Evolutionary conservation across 345 rosid species (phyloP).

Genomic region (Citrus maxima): DNA sequence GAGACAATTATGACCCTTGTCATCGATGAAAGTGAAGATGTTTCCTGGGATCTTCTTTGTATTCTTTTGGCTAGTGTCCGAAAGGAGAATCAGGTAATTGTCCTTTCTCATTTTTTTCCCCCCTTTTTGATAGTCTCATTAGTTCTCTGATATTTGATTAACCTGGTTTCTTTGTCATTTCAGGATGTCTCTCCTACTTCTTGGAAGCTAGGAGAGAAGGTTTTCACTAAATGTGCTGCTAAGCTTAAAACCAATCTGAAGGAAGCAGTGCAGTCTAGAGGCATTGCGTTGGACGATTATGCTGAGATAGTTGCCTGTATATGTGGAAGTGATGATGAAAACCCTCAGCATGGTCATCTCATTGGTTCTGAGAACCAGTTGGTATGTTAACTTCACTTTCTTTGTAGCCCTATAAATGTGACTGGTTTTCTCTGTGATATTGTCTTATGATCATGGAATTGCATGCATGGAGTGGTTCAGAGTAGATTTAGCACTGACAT

Average conservation of each 20-base stretch:
- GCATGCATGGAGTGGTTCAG: not conserved
- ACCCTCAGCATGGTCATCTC: conserved; percentile 18
- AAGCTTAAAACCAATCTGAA: conserved; percentile 56
- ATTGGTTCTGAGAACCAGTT: conserved; percentile 28
- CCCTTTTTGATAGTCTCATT: not conserved
- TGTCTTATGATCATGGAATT: not conserved
- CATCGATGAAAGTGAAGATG: conserved; percentile 62
- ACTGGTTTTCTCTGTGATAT: not conserved
- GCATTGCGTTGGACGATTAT: conserved; percentile 50
- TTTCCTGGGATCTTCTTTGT: conserved; percentile 49
- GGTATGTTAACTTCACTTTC: conserved; percentile 39
- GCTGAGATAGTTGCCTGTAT: conserved; percentile 50
- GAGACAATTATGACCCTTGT: conserved; percentile 68
- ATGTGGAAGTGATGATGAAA: conserved; percentile 33
- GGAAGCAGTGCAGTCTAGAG: conserved; percentile 43
- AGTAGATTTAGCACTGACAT: not conserved
- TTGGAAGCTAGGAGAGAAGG: conserved; percentile 52
- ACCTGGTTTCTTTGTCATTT: conserved; percentile 6
- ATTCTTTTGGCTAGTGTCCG: conserved; percentile 56
- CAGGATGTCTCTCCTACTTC: conserved; percentile 55
- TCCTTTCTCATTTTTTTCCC: not conserved
- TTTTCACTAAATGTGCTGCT: conserved; percentile 48
- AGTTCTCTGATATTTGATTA: conserved; percentile 9
- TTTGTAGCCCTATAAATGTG: conserved; percentile 3
- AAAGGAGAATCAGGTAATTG: conserved; percentile 60